phyloP scores from a whole-genome alignment of 176 grass and related monocot species.

The Triticum turgidum region DNA sequence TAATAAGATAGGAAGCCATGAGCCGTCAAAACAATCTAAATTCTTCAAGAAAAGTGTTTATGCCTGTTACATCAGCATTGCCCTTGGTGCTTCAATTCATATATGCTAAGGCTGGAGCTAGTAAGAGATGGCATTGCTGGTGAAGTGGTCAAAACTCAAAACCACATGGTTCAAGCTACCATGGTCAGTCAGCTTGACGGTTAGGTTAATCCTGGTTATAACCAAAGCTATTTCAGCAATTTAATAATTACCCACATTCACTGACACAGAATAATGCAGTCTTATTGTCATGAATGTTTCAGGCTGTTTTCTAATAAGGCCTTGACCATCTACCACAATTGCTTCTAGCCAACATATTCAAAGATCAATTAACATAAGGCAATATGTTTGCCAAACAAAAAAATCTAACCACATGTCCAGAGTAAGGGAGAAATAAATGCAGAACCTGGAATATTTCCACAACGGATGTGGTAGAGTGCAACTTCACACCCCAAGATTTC shows the following conservation, averaged over 20 bases:
- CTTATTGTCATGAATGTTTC: not conserved
- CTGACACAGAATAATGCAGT: not conserved
- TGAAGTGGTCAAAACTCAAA: not conserved
- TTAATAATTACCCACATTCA: slow-evolving; percentile 11
- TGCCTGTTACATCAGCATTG: not conserved
- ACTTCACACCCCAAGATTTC: slow-evolving; percentile 86
- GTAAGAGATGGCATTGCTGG: not conserved
- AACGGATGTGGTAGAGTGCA: slow-evolving; percentile 63
- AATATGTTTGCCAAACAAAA: slow-evolving; percentile 1
- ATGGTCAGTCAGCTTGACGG: slow-evolving; percentile 14
- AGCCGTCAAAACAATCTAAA: slow-evolving; percentile 40
- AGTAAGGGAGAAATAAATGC: slow-evolving; percentile 32
- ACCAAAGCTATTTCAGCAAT: slow-evolving; percentile 18
- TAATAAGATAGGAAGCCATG: slow-evolving; percentile 44
- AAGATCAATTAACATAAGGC: slow-evolving; percentile 7
- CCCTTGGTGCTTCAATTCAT: slow-evolving; percentile 13
- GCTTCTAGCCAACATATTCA: slow-evolving; percentile 17
- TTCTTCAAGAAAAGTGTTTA: slow-evolving; percentile 37
- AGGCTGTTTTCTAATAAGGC: slow-evolving; percentile 20
- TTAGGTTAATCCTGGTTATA: slow-evolving; percentile 21
- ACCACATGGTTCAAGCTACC: slow-evolving; percentile 16
- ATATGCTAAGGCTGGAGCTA: not conserved
- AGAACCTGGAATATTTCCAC: slow-evolving; percentile 71
- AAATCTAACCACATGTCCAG: not conserved
- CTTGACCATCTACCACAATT: slow-evolving; percentile 11